phyloP scores from a whole-genome alignment of 2,329 filamentous ascomycete species.

The Paecilomyces formosus region DNA sequence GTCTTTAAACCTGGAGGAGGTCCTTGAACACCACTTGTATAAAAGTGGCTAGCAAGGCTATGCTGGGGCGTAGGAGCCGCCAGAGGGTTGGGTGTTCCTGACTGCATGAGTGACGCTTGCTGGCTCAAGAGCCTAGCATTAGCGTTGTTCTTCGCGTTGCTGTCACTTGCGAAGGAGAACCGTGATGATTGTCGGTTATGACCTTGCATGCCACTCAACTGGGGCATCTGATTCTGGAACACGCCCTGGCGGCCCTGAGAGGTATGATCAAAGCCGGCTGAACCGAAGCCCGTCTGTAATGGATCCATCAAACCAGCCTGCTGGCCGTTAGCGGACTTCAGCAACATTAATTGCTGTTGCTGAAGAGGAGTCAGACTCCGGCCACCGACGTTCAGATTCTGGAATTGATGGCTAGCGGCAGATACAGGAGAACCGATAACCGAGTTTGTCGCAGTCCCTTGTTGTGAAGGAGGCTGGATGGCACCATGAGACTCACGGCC shows the following conservation, averaged over 20 bases:
- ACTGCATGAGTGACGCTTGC: slow-evolving; percentile 37
- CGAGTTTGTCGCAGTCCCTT: slow-evolving; percentile 42
- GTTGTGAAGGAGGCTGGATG: slow-evolving; percentile 71
- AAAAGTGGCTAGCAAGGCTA: slow-evolving; percentile 59
- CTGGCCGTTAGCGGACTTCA: slow-evolving; percentile 51
- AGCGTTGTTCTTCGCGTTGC: slow-evolving; percentile 44
- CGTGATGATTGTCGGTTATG: slow-evolving; percentile 80
- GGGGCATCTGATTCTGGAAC: slow-evolving; percentile 41
- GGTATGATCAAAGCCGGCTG: slow-evolving; percentile 31
- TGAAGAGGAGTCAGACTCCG: slow-evolving; percentile 77
- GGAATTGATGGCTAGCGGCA: slow-evolving; percentile 35
- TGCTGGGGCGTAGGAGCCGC: slow-evolving; percentile 31
- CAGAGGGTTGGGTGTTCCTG: slow-evolving; percentile 29
- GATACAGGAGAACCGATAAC: slow-evolving; percentile 35
- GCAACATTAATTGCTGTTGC: slow-evolving; percentile 63
- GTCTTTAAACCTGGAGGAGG: slow-evolving; percentile 94
- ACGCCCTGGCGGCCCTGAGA: slow-evolving; percentile 36
- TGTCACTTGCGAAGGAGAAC: slow-evolving; percentile 79
- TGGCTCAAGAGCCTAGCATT: slow-evolving; percentile 52
- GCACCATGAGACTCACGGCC: slow-evolving; percentile 54
- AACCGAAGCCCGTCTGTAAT: slow-evolving; percentile 21
- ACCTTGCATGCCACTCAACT: slow-evolving; percentile 51
- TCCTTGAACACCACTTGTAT: slow-evolving; percentile 77
- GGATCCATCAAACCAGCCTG: slow-evolving; percentile 50
- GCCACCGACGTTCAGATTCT: slow-evolving; percentile 55